Evolutionary conservation across 345 rosid species (phyloP).

Genomic region (Aurinia saxatilis): DNA sequence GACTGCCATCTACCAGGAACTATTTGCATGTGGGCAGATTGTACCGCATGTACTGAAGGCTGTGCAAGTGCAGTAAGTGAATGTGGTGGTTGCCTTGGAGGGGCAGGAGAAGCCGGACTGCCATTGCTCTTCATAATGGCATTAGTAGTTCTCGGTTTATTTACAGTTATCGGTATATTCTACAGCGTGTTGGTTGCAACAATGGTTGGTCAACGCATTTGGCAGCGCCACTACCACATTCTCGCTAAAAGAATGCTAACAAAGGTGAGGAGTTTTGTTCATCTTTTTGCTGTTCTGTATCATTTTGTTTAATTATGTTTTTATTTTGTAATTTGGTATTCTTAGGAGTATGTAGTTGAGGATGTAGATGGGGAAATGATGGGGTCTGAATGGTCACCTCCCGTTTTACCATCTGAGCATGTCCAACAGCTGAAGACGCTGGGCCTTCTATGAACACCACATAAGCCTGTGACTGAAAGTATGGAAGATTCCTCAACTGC

Average conservation of each 20-base stretch:
- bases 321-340: not conserved
- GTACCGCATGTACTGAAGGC: slow-evolving; percentile 93
- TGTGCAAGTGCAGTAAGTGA: slow-evolving; percentile 92
- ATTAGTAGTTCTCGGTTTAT: slow-evolving; percentile 75
- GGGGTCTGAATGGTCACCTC: slow-evolving; percentile 88
- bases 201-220: slow-evolving; percentile 98
- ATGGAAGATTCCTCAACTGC: slow-evolving; percentile 5
- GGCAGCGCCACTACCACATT: slow-evolving; percentile 99
- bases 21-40: slow-evolving; percentile 98
- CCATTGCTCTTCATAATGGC: slow-evolving; percentile 83
- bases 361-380: slow-evolving; percentile 89
- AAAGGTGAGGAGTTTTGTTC: slow-evolving; percentile 54
- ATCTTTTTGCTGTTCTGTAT: not conserved
- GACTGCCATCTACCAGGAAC: slow-evolving; percentile 99
- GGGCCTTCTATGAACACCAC: slow-evolving; percentile 56
- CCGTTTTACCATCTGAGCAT: slow-evolving; percentile 80
- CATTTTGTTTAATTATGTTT: not conserved
- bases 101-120: slow-evolving; percentile 98
- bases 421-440: slow-evolving; percentile 88
- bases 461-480: slow-evolving; percentile 3
- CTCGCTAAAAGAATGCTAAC: slow-evolving; percentile 97
- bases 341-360: slow-evolving; percentile 96
- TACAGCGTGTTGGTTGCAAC: slow-evolving; percentile 97
- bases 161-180: slow-evolving; percentile 90
- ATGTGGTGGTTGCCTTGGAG: slow-evolving; percentile 97